Conservation (phyloP, 2,329 filamentous ascomycete species). For the Penicillium sp. region DNA sequence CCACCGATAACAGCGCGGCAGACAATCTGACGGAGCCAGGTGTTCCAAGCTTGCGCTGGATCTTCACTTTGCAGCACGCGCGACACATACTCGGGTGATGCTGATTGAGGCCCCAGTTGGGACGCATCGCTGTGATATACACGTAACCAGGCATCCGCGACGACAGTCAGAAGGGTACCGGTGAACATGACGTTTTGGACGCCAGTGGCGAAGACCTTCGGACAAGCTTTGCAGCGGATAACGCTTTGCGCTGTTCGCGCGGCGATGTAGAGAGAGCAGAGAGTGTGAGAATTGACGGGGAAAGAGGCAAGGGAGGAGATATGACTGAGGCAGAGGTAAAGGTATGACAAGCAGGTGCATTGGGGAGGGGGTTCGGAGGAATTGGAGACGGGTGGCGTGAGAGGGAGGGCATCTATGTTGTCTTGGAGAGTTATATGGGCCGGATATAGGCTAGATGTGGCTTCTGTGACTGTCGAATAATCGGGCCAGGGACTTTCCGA, state of each 20-base stretch:
- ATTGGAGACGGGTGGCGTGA: constrained; percentile 22
- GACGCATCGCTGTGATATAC: constrained; percentile 36
- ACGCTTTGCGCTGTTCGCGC: constrained; percentile 42
- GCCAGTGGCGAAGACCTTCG: constrained; percentile 40
- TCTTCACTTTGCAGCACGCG: constrained; percentile 27
- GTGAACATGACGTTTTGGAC: constrained; percentile 49
- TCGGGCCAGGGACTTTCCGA: constrained; percentile 42
- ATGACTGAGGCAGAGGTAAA: constrained; percentile 46
- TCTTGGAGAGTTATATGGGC: constrained; percentile 21
- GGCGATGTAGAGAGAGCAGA: constrained; percentile 44
- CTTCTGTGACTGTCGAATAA: constrained; percentile 38
- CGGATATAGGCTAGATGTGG: constrained; percentile 28
- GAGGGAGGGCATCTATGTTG: constrained; percentile 18
- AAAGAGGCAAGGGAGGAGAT: constrained; percentile 43
- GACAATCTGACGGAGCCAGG: constrained; percentile 40
- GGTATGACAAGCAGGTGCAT: constrained; percentile 42
- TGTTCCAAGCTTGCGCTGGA: constrained; percentile 33
- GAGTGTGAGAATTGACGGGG: constrained; percentile 42
- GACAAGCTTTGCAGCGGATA: constrained; percentile 44
- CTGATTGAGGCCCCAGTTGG: constrained; percentile 36
- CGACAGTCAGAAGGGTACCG: constrained; percentile 45
- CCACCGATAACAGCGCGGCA: constrained; percentile 38
- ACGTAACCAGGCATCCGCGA: constrained; percentile 45
- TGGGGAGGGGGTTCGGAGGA: constrained; percentile 21
- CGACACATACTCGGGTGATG: constrained; percentile 32